Evolutionary conservation across 345 rosid species (phyloP).

Genomic region (Hypericum androsaemum): DNA sequence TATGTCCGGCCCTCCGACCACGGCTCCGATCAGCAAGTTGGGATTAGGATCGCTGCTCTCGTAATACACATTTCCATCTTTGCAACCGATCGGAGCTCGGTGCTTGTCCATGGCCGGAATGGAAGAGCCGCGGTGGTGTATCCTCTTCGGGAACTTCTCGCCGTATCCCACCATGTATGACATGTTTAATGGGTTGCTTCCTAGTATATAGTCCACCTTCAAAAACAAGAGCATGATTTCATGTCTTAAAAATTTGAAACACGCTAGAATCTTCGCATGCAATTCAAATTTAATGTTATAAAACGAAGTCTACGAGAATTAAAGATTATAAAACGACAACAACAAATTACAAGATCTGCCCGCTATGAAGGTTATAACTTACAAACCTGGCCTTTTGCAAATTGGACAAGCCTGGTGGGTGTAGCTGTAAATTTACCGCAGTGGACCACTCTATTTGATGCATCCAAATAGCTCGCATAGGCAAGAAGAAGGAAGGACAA

Average conservation of each 20-base stretch:
- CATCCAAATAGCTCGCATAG: slow-evolving; percentile 9
- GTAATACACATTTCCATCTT: not conserved
- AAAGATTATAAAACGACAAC: too few species aligned
- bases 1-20: not conserved
- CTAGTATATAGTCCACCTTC: slow-evolving; percentile 24
- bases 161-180: slow-evolving; percentile 29
- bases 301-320: not conserved
- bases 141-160: slow-evolving; percentile 11
- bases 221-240: not conserved
- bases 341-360: too few species aligned
- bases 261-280: not conserved
- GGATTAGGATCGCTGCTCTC: slow-evolving; percentile 11
- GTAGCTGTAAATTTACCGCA: slow-evolving; percentile 12
- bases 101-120: slow-evolving; percentile 1
- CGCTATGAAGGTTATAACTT: too few species aligned
- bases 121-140: slow-evolving; percentile 20
- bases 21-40: slow-evolving; percentile 6
- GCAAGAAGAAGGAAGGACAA: slow-evolving; percentile 17
- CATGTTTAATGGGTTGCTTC: slow-evolving; percentile 16
- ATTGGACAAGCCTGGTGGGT: slow-evolving; percentile 9
- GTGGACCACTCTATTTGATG: slow-evolving; percentile 4
- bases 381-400: slow-evolving; percentile 17
- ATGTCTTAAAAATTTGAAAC: not conserved
- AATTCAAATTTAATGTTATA: not conserved
- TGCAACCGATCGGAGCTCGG: not conserved